Evolutionary conservation across 192 early-diverging fungal species (phyloP).

Genomic region (Coemansia sp.): DNA sequence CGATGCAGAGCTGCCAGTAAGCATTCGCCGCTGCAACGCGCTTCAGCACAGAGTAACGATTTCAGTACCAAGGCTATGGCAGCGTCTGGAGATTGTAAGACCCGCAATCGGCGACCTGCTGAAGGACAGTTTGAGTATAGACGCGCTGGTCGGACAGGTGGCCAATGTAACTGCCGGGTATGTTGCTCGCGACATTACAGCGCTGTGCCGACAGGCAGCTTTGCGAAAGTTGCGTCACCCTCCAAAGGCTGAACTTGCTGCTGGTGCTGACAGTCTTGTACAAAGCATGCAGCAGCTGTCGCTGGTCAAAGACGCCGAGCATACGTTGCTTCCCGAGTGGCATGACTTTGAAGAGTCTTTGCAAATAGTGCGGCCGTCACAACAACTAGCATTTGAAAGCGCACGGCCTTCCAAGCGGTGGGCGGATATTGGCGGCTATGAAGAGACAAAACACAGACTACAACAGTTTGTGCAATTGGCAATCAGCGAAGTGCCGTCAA

Average conservation of each 20-base stretch:
- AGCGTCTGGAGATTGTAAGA: constrained; percentile 26
- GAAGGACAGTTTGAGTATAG: neutral
- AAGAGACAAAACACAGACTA: constrained; percentile 57
- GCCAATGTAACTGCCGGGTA: constrained; percentile 49
- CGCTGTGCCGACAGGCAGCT: constrained; percentile 37
- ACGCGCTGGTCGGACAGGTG: constrained; percentile 14
- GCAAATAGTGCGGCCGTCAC: constrained; percentile 61
- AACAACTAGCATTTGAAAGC: constrained; percentile 64
- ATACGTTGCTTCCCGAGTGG: constrained; percentile 11
- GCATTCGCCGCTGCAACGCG: constrained; percentile 17
- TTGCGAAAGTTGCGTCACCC: constrained; percentile 21
- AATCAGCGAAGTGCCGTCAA: constrained; percentile 56
- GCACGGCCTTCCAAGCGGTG: constrained; percentile 56
- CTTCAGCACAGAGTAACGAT: constrained; percentile 23
- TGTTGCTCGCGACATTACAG: constrained; percentile 41
- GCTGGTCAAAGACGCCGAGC: neutral
- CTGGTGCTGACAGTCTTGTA: neutral
- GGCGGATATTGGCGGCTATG: constrained; percentile 77
- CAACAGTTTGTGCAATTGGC: constrained; percentile 60
- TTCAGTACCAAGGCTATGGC: constrained; percentile 19
- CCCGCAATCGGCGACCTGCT: neutral
- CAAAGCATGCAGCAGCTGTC: constrained; percentile 13
- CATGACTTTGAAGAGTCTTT: constrained; percentile 50
- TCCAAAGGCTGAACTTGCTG: neutral
- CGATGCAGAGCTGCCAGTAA: constrained; percentile 20